Evolutionary conservation across 2,329 filamentous ascomycete genomes (phyloP).

Genomic region (Cladosporium sp.): DNA sequence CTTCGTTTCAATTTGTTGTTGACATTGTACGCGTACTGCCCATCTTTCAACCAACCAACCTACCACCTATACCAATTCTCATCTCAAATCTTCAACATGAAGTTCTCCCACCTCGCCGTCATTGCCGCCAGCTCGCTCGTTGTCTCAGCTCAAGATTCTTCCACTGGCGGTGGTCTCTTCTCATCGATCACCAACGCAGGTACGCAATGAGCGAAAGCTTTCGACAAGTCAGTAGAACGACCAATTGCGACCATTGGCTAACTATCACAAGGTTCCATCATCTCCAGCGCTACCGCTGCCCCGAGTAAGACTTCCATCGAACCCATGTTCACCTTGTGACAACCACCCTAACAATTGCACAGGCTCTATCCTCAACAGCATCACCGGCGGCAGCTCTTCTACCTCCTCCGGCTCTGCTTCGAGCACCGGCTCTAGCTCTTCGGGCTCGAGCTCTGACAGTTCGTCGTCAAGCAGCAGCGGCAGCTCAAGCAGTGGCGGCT

Average conservation of each 20-base stretch:
- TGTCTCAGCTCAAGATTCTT: slow-evolving; percentile 4
- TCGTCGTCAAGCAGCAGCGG: not conserved
- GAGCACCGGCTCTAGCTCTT: not conserved
- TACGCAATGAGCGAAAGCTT: not conserved
- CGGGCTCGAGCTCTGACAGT: not conserved
- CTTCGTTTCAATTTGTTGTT: not conserved
- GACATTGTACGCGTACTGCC: not conserved
- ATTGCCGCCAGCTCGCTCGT: slow-evolving; percentile 10
- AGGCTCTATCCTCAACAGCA: slow-evolving; percentile 17
- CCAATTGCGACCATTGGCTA: not conserved
- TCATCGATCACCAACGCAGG: slow-evolving; percentile 17
- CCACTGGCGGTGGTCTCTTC: not conserved
- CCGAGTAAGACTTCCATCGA: not conserved
- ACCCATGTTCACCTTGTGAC: not conserved
- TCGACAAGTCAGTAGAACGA: not conserved
- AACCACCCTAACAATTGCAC: not conserved
- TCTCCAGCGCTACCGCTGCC: slow-evolving; percentile 13
- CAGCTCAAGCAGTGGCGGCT: not conserved
- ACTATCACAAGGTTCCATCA: not conserved
- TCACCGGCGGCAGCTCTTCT: slow-evolving; percentile 8
- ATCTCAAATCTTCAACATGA: not conserved
- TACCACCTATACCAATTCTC: not conserved
- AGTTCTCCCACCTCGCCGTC: slow-evolving; percentile 3
- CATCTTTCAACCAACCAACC: not conserved
- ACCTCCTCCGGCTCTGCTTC: not conserved